phyloP scores from a whole-genome alignment of 345 rosid species.

The Syzygium aromaticum region DNA sequence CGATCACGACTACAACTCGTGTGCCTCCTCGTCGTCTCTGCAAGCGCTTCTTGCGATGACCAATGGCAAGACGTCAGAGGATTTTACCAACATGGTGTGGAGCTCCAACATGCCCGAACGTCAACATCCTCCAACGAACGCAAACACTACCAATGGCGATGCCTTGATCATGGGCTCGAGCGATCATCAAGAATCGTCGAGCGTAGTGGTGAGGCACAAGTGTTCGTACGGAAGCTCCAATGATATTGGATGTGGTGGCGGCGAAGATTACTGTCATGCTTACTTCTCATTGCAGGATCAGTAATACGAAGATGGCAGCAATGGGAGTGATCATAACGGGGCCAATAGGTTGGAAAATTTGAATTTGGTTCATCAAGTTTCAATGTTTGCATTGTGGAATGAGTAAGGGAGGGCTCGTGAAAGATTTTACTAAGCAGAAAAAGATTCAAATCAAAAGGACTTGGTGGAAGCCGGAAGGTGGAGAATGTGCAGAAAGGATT shows the following conservation, averaged over 20 bases:
- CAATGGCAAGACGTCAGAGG: conserved; percentile 18
- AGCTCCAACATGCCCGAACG: conserved; percentile 10
- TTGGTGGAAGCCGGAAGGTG: neutral
- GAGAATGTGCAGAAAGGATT: neutral
- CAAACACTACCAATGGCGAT: neutral
- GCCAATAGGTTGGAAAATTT: conserved; percentile 15
- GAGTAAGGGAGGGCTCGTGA: conserved; percentile 1
- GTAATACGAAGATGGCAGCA: conserved; percentile 15
- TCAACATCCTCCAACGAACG: conserved; percentile 5
- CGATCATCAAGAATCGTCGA: neutral
- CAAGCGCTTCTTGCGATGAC: conserved; percentile 21
- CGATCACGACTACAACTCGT: conserved; percentile 26
- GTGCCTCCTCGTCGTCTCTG: conserved; percentile 22
- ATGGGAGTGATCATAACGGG: neutral
- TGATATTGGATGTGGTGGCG: conserved; percentile 1
- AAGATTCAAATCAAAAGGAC: neutral
- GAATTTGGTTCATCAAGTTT: conserved; percentile 36
- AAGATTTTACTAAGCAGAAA: neutral
- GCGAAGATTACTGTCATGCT: conserved; percentile 16
- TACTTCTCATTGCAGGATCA: conserved; percentile 19
- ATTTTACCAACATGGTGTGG: conserved; percentile 35
- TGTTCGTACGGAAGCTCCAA: too few relatives aligned
- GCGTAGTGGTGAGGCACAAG: too few relatives aligned
- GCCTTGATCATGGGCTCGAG: neutral
- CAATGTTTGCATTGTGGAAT: conserved; percentile 63